These are phyloP conservation scores for Fusarium floridanum DNA, from an alignment of 2,329 filamentous ascomycete species.

Conservation along the genomic window DNA sequence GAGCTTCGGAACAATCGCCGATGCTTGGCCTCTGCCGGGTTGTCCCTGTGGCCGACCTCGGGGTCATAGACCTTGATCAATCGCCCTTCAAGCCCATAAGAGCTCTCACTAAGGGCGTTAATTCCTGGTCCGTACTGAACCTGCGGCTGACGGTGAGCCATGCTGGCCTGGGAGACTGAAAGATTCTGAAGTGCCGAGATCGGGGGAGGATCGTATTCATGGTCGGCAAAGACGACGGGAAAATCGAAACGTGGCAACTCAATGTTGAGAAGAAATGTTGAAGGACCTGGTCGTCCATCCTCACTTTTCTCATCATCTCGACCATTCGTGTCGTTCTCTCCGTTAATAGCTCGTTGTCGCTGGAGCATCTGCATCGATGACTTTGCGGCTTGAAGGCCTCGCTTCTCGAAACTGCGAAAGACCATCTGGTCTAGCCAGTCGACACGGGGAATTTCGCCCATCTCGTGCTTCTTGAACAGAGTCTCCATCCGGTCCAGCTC, in stretches of 20 bases:
- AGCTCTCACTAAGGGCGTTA: constrained; percentile 71
- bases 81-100: constrained; percentile 65
- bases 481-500: constrained; percentile 92
- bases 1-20: constrained; percentile 91
- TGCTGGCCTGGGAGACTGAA: constrained; percentile 71
- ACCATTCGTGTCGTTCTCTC: constrained; percentile 50
- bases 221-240: constrained; percentile 92
- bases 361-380: constrained; percentile 72
- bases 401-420: constrained; percentile 89
- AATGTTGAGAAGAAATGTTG: constrained; percentile 85
- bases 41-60: constrained; percentile 88
- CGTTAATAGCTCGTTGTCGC: constrained; percentile 58
- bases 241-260: constrained; percentile 97
- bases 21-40: constrained; percentile 96
- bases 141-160: constrained; percentile 85
- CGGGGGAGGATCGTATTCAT: constrained; percentile 89
- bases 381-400: constrained; percentile 73
- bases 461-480: constrained; percentile 96
- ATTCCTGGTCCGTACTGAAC: constrained; percentile 93
- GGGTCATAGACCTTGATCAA: constrained; percentile 93
- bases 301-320: constrained; percentile 50
- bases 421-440: constrained; percentile 97
- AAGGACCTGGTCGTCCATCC: constrained; percentile 62
- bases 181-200: constrained; percentile 79
- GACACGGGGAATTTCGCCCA: constrained; percentile 92